phyloP scores from a whole-genome alignment of 441 rosid species.

The Gossypium aridum region DNA sequence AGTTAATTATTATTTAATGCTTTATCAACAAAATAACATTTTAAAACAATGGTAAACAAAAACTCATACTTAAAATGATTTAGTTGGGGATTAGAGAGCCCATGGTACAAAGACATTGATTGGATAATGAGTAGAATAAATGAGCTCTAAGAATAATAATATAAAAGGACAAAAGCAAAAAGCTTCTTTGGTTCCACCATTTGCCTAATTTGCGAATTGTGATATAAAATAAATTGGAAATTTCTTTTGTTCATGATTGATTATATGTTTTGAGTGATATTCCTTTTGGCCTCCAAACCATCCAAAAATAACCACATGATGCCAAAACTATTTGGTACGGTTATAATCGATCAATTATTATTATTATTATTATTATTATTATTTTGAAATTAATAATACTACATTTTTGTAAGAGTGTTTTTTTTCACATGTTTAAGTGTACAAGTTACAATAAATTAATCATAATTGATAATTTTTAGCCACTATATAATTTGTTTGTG shows the following conservation, averaged over 20 bases:
- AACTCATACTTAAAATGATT: neutral
- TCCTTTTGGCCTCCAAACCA: constrained; percentile 5
- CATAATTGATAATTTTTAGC: too few relatives aligned
- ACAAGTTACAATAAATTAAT: too few relatives aligned
- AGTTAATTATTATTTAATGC: too few relatives aligned
- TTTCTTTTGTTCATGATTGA: neutral
- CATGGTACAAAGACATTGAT: neutral
- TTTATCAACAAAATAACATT: too few relatives aligned
- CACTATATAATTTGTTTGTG: too few relatives aligned
- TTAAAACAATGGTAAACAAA: neutral
- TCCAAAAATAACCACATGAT: constrained; percentile 9
- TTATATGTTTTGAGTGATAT: constrained; percentile 1
- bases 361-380: too few relatives aligned
- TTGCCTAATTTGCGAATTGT: neutral
- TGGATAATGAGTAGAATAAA: neutral
- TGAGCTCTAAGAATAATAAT: neutral
- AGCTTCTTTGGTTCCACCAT: constrained; percentile 9
- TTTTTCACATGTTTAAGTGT: too few relatives aligned
- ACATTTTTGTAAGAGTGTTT: too few relatives aligned
- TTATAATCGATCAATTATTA: too few relatives aligned
- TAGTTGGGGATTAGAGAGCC: neutral
- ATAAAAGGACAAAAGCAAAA: neutral
- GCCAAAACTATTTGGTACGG: neutral
- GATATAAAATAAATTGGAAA: neutral
- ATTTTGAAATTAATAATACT: too few relatives aligned